Evolutionary conservation across 148 eudicot species (phyloP).

Genomic region (Silene conica): DNA sequence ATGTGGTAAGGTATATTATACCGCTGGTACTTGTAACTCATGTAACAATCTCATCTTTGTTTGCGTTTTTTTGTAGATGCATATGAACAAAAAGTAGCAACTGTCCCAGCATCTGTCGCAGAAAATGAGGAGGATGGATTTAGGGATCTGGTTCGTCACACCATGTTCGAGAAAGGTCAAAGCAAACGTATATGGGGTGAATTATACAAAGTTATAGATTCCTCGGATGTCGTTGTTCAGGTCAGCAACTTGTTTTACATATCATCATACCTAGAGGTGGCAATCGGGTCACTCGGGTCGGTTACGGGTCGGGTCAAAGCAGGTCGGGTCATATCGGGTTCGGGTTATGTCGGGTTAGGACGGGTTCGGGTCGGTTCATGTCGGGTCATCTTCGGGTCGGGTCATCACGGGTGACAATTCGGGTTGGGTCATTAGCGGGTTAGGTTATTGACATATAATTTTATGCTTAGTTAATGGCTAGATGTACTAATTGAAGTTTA

Average conservation of each 20-base stretch:
- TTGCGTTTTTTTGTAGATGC: slow-evolving; percentile 44
- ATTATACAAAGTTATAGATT: slow-evolving; percentile 95
- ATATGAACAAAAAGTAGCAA: slow-evolving; percentile 60
- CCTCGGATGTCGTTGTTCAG: slow-evolving; percentile 98
- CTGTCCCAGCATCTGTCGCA: slow-evolving; percentile 36
- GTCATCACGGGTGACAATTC: no score
- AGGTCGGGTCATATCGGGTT: no score
- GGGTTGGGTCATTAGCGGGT: no score
- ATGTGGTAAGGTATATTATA: no score
- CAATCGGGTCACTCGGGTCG: no score
- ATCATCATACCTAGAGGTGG: not conserved
- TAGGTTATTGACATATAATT: no score
- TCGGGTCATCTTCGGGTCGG: no score
- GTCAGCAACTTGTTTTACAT: slow-evolving; percentile 31
- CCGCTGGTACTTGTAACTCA: not conserved
- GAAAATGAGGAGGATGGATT: slow-evolving; percentile 82
- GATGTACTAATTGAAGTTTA: no score
- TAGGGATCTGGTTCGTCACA: slow-evolving; percentile 87
- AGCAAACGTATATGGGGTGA: slow-evolving; percentile 99
- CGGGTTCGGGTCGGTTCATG: no score
- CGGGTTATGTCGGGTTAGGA: no score
- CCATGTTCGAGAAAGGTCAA: slow-evolving; percentile 97
- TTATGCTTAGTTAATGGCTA: no score
- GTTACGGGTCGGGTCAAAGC: no score
- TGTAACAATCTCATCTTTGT: slow-evolving; percentile 1